Base-by-base conservation (phyloP, 371 early-diverging fungal species). In the Mucor irregularis region DNA sequence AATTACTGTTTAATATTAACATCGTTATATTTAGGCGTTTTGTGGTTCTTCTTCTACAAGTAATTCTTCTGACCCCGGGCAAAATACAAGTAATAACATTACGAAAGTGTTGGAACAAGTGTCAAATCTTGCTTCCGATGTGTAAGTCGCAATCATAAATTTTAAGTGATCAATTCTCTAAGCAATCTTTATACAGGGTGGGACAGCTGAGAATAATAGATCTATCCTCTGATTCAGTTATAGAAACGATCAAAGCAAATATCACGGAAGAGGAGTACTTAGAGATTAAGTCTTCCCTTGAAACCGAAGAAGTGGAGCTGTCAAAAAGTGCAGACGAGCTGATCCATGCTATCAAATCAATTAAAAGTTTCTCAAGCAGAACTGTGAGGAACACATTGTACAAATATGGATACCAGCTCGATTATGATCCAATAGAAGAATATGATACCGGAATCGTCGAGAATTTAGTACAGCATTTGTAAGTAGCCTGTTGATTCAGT, bases 1-100 rank as follows among this genome's bases (percentile, higher is more conserved):
- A 13, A 38, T 46, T 46, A 46, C 37, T 46, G 34, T 53, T 54
- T 54, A 54, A 14, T 54, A 28, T 45, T 54, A 46, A 54, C 55
- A 46, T 37, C 19, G 21, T 54, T 24, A 54, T 46, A 46, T 19
- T 29, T 46, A 54, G 47, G 55, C 28, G 21, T 54, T 54, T 37
- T 35, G 47, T 46, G 29, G 28, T 47, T 46, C 47, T 19, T 54
- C 38, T 8, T 54, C 55, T 31, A 17, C 21, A 31, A 21, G 4
- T 42, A 42, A 5, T 7, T 42, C 24, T 22, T 42, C 43, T 22
- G 10, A 19, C n/a, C 7, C 29, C 16, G 28, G 14, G 4, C 14
- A 24, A 26, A 3, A 9, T 29, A 17, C 28, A n/a, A n/a, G 6
- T 1, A 4, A 24, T n/a, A 17, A 30, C 37, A 10, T 39, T 37